Percentiles rank a stretch among this genome's conserved stretches.
phyloP scores from a whole-genome alignment of 345 rosid genomes.

The Geranium brycei region DNA sequence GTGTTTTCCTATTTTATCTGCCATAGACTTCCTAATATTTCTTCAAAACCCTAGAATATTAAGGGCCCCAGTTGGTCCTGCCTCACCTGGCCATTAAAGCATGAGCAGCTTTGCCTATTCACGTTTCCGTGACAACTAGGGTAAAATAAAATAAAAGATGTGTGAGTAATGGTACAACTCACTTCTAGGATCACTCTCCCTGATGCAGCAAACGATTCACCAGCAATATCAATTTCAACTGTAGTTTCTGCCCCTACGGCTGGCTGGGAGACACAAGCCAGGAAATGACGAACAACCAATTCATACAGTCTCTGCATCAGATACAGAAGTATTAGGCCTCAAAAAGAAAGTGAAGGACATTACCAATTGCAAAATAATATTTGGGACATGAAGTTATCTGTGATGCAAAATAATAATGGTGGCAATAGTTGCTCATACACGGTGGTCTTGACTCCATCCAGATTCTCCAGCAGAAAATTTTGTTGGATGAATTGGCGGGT shows the following conservation, averaged over 20 bases:
- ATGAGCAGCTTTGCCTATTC: not conserved
- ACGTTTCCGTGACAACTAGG: not conserved
- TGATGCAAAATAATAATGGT: not conserved
- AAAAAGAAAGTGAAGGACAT: not conserved
- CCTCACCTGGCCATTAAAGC: not conserved
- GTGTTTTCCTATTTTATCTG: not conserved
- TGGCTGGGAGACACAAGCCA: constrained; percentile 96
- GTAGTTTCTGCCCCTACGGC: constrained; percentile 92
- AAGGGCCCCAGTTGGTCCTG: not conserved
- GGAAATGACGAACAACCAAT: constrained; percentile 88
- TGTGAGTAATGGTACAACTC: constrained; percentile 21
- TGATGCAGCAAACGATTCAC: constrained; percentile 69
- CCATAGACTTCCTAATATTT: not conserved
- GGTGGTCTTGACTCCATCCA: constrained; percentile 84
- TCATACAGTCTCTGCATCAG: constrained; percentile 69
- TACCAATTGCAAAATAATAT: constrained; percentile 1
- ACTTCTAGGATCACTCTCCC: constrained; percentile 88
- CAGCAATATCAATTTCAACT: constrained; percentile 92
- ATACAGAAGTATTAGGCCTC: constrained; percentile 6
- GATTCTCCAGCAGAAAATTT: constrained; percentile 79
- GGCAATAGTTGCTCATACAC: constrained; percentile 28
- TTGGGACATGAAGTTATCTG: not conserved
- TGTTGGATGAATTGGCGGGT: constrained; percentile 97
- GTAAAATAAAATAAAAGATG: not conserved
- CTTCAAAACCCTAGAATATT: not conserved